Evolutionary conservation across 116 monocot genomes (phyloP), one percentile per base, ranked within the genome.

Genomic region (Posidonia oceanica): DNA sequence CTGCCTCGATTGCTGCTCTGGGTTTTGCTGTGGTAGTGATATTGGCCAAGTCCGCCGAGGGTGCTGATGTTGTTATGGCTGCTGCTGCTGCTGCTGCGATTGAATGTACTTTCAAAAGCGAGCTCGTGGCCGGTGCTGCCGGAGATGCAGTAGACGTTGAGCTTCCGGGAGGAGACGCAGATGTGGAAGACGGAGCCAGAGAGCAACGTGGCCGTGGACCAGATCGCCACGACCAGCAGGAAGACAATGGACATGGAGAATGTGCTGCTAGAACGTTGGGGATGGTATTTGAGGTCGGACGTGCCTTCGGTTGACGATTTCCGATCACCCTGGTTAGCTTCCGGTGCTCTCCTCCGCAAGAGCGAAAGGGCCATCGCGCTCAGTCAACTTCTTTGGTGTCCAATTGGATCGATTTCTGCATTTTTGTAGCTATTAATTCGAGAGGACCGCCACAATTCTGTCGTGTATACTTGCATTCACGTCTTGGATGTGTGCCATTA

Each of bases 131-230:
- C 69, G 61, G 63, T 17, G 17, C 78, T 69, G 44, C 73, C 79
- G 51, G 82, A 73, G 71, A 85, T 77, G 77, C 85, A 85, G 75
- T 81, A 81, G 68, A 75, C 66, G 37, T 79, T 66, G 60, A 82
- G 73, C 62, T 85, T 81, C 14, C 82, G 74, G 39, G 82, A 79
- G 57, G 81, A 71, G 71, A 85, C 15, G 74, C 85, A 85, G 67
- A 85, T 21, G 69, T 79, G 85, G 76, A 85, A 81, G 68, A 76
- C 75, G 36, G 73, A 18, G 57, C 59, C 68, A 54, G 75, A 69
- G 15, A 79, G 53, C 54, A 82, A 61, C 13, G 54, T 8, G 55
- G 71, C 69, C 20, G 60, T 52, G 71, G 39, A 76, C 76, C 81
- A 85, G 36, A 81, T 18, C 61, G 59, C 55, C 48, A 82, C 52